Evolutionary conservation across 192 early-diverging fungal genomes (phyloP).

Genomic region (Phlyctochytrium bullatum): DNA sequence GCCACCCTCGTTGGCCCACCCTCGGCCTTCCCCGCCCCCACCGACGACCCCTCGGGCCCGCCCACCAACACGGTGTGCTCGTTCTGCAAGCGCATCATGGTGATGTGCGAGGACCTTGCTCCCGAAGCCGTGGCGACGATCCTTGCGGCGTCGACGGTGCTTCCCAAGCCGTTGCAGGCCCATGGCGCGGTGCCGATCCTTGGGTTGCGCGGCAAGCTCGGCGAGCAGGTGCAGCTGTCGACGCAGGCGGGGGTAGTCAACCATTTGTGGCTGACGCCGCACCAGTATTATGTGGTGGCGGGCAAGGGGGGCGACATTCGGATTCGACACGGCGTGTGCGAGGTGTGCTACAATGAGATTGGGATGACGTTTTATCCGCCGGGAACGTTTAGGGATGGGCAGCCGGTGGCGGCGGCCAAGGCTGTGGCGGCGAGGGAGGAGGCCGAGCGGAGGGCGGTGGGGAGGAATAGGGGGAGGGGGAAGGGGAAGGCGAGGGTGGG

Average conservation of each 20-base stretch:
- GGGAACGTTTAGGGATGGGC: conserved; percentile 16
- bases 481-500: too few species aligned
- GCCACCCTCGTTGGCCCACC: too few species aligned
- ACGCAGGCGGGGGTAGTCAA: conserved; percentile 1
- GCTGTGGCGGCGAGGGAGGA: too few species aligned
- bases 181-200: conserved; percentile 25
- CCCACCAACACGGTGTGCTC: conserved; percentile 21
- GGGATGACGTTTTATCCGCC: conserved; percentile 20
- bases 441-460: too few species aligned
- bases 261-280: conserved; percentile 27
- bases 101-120: conserved; percentile 13
- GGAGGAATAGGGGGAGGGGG: too few species aligned
- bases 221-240: conserved; percentile 13
- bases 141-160: neutral
- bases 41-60: neutral
- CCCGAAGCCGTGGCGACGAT: neutral
- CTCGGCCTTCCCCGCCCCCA: neutral
- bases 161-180: conserved; percentile 14
- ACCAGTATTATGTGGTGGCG: conserved; percentile 24
- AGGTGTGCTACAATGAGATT: conserved; percentile 28
- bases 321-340: conserved; percentile 25
- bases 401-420: neutral
- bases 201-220: conserved; percentile 28
- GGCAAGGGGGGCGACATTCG: neutral
- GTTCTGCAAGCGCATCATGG: conserved; percentile 32